Evolutionary conservation across 768 basidiomycete genomes (phyloP).

Genomic region (Boletus eberwhitei): DNA sequence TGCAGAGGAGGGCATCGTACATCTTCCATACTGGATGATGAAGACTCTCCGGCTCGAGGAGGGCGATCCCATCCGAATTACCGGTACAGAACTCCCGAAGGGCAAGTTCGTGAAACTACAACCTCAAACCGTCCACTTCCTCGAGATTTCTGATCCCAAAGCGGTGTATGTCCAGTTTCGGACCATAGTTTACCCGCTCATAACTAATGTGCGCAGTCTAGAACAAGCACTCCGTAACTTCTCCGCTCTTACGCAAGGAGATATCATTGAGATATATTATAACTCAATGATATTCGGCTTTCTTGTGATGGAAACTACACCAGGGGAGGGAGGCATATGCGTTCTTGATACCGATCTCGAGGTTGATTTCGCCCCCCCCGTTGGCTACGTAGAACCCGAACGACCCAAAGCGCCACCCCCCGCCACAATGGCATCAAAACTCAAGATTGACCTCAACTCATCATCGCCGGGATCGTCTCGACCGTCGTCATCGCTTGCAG

Average conservation of each 20-base stretch:
- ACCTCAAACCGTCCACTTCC: constrained; percentile 90
- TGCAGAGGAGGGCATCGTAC: constrained; percentile 91
- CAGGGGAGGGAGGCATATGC: constrained; percentile 83
- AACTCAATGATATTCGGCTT: constrained; percentile 94
- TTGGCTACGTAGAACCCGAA: constrained; percentile 93
- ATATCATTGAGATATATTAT: constrained; percentile 98
- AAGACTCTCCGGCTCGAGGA: constrained; percentile 89
- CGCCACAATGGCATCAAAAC: constrained; percentile 92
- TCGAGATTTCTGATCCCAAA: constrained; percentile 96
- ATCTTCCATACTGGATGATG: constrained; percentile 99
- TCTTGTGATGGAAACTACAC: constrained; percentile 90
- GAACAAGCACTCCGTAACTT: constrained; percentile 95
- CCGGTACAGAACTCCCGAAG: constrained; percentile 82
- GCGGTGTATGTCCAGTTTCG: constrained; percentile 71
- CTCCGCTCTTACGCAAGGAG: constrained; percentile 86
- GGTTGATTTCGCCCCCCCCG: constrained; percentile 93
- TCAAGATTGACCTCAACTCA: constrained; percentile 89
- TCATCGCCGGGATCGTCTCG: constrained; percentile 84
- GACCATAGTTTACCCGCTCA: background rate
- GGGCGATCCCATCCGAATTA: constrained; percentile 93
- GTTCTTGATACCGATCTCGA: constrained; percentile 96
- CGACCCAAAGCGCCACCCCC: constrained; percentile 77
- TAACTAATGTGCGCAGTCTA: constrained; percentile 49
- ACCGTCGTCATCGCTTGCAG: constrained; percentile 70
- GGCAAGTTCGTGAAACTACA: constrained; percentile 97